These are phyloP conservation scores for Lentinula sp. DNA, from an alignment of 768 basidiomycete species.

Conservation along the genomic window DNA sequence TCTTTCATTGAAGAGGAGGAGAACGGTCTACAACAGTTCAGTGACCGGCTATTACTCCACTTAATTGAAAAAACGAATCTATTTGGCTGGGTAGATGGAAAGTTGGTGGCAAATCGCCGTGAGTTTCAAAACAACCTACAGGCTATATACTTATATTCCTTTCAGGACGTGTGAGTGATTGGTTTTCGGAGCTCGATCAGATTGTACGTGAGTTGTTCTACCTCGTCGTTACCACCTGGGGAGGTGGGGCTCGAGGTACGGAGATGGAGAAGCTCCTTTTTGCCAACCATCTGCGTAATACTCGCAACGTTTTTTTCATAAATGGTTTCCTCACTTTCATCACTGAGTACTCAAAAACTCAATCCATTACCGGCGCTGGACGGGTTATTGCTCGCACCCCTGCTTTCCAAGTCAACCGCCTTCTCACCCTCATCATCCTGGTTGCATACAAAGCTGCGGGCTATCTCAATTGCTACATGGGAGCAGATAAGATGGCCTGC, in stretches of 20 bases:
- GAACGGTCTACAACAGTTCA: no score
- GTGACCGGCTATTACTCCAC: no score
- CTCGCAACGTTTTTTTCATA: slow-evolving; percentile 8
- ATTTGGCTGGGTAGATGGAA: neutral
- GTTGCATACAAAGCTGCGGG: neutral
- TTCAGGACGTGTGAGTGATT: neutral
- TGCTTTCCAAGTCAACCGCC: neutral
- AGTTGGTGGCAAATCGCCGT: neutral
- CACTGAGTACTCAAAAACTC: slow-evolving; percentile 12
- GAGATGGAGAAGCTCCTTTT: slow-evolving; percentile 12
- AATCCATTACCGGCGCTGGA: slow-evolving; percentile 9
- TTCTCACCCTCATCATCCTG: neutral
- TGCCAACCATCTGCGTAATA: neutral
- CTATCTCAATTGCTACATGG: neutral
- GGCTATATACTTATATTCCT: neutral
- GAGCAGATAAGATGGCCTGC: neutral
- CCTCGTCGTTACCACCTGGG: slow-evolving; percentile 7
- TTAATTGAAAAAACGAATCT: no score
- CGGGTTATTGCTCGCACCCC: neutral
- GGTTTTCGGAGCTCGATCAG: slow-evolving; percentile 7
- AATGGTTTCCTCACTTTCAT: slow-evolving; percentile 7
- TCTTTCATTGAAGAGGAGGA: no score
- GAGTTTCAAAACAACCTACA: no score
- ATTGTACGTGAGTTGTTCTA: slow-evolving; percentile 9
- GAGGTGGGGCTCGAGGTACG: slow-evolving; percentile 9